Conservation (phyloP, 177 flowering plant species). For the Vitis hybrid region DNA sequence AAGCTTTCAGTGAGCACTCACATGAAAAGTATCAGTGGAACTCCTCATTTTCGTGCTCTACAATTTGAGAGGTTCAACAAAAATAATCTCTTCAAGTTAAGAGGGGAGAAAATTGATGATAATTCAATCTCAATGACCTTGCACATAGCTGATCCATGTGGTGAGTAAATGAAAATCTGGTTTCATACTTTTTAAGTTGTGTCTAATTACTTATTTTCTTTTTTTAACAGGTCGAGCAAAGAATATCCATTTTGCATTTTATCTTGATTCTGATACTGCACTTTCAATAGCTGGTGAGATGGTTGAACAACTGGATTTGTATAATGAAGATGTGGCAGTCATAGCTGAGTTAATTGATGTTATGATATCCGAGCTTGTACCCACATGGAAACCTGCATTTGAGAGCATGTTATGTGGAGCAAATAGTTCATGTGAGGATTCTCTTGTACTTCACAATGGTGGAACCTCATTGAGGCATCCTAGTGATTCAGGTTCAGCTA, state of each 20-base stretch:
- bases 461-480: constrained; percentile 9
- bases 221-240: constrained; percentile 48
- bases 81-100: constrained; percentile 45
- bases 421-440: constrained; percentile 14
- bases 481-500: constrained; percentile 7
- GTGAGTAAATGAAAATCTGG: constrained; percentile 36
- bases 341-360: constrained; percentile 68
- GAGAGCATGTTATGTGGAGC: constrained; percentile 20
- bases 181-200: not conserved
- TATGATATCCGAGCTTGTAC: constrained; percentile 50
- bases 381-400: constrained; percentile 46
- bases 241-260: constrained; percentile 61
- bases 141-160: constrained; percentile 47
- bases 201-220: not conserved
- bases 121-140: constrained; percentile 45
- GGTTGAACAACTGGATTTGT: constrained; percentile 66
- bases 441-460: constrained; percentile 8
- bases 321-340: constrained; percentile 44
- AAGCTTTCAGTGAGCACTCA: constrained; percentile 24
- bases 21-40: constrained; percentile 25
- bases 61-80: constrained; percentile 44
- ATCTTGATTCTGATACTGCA: constrained; percentile 63
- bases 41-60: constrained; percentile 23
- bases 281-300: constrained; percentile 67
- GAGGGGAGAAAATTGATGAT: constrained; percentile 48